phyloP scores from a whole-genome alignment of 108 stramenopile species.

The Cyclotella baltica region DNA sequence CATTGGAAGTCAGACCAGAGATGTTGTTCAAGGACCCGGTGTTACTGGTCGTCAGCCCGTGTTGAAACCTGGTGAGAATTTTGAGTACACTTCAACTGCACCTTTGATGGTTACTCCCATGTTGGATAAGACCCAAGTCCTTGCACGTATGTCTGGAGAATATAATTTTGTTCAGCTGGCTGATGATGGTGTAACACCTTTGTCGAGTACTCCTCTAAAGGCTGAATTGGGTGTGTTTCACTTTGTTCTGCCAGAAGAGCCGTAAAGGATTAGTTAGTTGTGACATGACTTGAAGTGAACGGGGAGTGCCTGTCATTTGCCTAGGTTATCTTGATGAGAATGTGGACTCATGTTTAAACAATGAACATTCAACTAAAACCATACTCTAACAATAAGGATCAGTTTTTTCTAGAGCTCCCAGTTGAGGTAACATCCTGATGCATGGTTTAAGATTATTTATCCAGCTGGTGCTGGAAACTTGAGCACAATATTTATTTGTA shows the following conservation, averaged over 20 bases:
- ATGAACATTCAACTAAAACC: too few species aligned
- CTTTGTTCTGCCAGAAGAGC: constrained; percentile 76
- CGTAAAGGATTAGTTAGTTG: not conserved
- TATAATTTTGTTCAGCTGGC: constrained; percentile 83
- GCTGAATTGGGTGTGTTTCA: constrained; percentile 90
- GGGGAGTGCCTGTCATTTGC: too few species aligned
- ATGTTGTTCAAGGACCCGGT: constrained; percentile 91
- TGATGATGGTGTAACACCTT: constrained; percentile 79
- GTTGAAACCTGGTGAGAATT: constrained; percentile 92
- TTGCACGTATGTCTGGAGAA: constrained; percentile 89
- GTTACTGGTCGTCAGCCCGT: constrained; percentile 92
- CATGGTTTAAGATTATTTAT: too few species aligned
- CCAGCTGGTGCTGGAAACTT: too few species aligned
- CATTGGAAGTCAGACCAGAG: constrained; percentile 80
- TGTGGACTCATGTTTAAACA: too few species aligned
- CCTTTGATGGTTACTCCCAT: constrained; percentile 83
- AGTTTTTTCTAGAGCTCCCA: too few species aligned
- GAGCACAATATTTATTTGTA: too few species aligned
- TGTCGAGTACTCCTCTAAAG: constrained; percentile 78
- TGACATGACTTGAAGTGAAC: not conserved
- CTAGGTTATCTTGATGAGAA: too few species aligned
- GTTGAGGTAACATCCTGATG: too few species aligned
- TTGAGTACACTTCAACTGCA: constrained; percentile 92
- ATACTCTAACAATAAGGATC: too few species aligned
- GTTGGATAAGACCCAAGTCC: constrained; percentile 86